Evolutionary conservation across 2,329 filamentous ascomycete species (phyloP), one percentile per base, ranked within the genome.

Genomic region (Arachnomyces sp.): DNA sequence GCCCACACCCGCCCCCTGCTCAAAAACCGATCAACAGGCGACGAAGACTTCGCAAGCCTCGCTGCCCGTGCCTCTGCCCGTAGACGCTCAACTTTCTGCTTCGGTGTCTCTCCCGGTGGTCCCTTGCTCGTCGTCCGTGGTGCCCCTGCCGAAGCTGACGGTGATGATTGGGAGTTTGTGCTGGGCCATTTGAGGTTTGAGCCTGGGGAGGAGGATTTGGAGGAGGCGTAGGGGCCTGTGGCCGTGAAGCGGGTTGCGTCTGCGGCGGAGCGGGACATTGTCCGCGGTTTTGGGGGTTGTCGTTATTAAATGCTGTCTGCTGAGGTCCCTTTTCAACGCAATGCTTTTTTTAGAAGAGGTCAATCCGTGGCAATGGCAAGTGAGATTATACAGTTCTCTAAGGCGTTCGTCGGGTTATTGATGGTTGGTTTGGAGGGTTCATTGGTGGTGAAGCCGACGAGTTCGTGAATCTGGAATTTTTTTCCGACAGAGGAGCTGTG

Each of bases 11-110:
- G 64, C 13, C 76, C 76, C 35, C 66, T 56, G 37, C 70, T 63
- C 41, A 79, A 68, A 34, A 71, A 51, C 32, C 64, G 62, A 60
- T 82, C 79, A 53, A 74, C 68, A 31, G 62, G 63, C 15, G 70
- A 73, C 37, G 74, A 78, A 34, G 72, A 68, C 53, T 74, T 70
- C 33, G 78, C 74, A 50, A 73, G 70, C 60, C 76, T 76, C 34
- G 80, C 78, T n/a, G 77, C 77, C 43, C 78, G 70, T 57, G 82
- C 79, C 45, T 81, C 79, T 34, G 79, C 78, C 39, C 82, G 72
- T 53, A 86, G 65, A 44, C 82, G 72, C 48, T 77, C 73, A 28
- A 86, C 81, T 52, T 80, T 78, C 64, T 85, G 75, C 58, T 79
- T 77, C 36, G 82, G 75, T 2, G 80, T 82, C 64, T 86, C 81